A percentile compares a stretch with the other conserved stretches of the same genome.
Evolutionary conservation across 164 flowering plant species (phyloP).

Genomic region (Brasenia schreberi): DNA sequence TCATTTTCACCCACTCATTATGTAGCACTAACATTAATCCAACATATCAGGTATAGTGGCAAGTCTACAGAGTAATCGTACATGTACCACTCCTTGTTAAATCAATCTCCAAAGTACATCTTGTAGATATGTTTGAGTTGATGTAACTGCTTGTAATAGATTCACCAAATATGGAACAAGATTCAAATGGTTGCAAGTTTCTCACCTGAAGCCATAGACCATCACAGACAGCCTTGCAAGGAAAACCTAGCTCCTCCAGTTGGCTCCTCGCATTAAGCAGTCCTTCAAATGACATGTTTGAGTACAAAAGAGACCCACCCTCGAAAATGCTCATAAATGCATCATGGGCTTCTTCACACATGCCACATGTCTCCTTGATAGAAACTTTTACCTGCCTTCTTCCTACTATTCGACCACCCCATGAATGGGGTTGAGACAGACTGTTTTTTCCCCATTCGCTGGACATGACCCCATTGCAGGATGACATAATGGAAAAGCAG

Average conservation of each 20-base stretch:
- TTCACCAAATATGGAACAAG: no score
- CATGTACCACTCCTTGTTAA: no score
- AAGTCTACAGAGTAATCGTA: no score
- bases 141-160: no score
- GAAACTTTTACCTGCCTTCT: constrained; percentile 45
- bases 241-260: constrained; percentile 94
- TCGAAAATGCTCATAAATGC: constrained; percentile 78
- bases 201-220: constrained; percentile 97
- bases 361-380: constrained; percentile 34
- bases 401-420: constrained; percentile 93
- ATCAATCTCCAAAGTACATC: no score
- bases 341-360: constrained; percentile 58
- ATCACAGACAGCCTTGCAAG: constrained; percentile 95
- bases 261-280: constrained; percentile 83
- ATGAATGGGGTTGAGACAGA: constrained; percentile 44
- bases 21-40: no score
- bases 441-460: constrained; percentile 75
- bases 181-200: not conserved
- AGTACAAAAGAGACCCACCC: constrained; percentile 88
- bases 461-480: constrained; percentile 35
- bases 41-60: no score
- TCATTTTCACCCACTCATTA: no score
- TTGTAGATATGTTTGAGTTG: no score
- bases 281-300: constrained; percentile 94
- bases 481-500: constrained; percentile 26